Evolutionary conservation across 495 filamentous ascomycete species (phyloP).

Genomic region (Sporormia fimetaria): DNA sequence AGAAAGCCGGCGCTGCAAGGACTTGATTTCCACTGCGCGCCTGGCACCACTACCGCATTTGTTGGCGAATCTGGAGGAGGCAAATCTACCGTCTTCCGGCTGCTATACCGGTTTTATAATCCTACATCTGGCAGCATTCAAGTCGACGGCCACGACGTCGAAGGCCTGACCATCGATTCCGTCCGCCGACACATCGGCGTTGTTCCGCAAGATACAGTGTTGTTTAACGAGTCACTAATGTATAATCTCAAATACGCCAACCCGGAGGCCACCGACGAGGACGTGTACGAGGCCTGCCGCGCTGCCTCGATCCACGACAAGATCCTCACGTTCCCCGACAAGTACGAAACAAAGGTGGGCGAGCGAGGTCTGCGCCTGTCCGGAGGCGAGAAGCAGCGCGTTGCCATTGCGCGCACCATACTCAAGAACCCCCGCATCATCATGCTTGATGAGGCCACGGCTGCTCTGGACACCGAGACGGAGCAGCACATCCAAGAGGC

Average conservation of each 20-base stretch:
- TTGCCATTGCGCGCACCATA: constrained; percentile 93
- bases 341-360: constrained; percentile 84
- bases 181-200: constrained; percentile 83
- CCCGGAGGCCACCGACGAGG: constrained; percentile 69
- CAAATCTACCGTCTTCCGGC: constrained; percentile 93
- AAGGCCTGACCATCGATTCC: constrained; percentile 85
- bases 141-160: constrained; percentile 74
- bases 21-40: constrained; percentile 67
- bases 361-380: constrained; percentile 87
- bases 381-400: constrained; percentile 92
- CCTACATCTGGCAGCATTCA: constrained; percentile 61
- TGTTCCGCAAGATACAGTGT: constrained; percentile 88
- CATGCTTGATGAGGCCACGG: constrained; percentile 91
- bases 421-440: constrained; percentile 94
- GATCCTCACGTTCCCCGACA: constrained; percentile 85
- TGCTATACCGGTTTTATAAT: constrained; percentile 95
- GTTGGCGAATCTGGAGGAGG: constrained; percentile 95
- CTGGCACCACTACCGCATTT: constrained; percentile 88
- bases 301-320: constrained; percentile 94
- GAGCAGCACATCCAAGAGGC: constrained; percentile 92
- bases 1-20: constrained; percentile 77
- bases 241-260: constrained; percentile 95
- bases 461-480: constrained; percentile 87
- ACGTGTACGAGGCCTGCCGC: constrained; percentile 78
- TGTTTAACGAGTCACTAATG: constrained; percentile 97